Conservation (phyloP, 257 asterid species). For the Primulina eburnea region DNA sequence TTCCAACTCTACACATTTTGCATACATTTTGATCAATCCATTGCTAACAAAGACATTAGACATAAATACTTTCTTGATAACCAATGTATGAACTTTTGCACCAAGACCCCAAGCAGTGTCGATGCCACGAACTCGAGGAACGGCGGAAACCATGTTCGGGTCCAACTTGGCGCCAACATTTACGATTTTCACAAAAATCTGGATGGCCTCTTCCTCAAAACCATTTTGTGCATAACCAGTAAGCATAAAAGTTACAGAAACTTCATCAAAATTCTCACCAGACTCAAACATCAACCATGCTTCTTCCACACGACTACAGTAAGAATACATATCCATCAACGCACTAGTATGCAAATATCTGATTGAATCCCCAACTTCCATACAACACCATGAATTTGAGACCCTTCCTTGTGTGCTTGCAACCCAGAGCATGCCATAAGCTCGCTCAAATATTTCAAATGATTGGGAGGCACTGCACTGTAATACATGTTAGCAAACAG, state of each 20-base stretch:
- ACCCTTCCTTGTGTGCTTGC: slow-evolving; percentile 59
- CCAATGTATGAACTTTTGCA: slow-evolving; percentile 65
- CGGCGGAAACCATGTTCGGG: slow-evolving; percentile 56
- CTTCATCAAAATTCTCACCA: slow-evolving; percentile 60
- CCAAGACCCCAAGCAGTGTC: slow-evolving; percentile 61
- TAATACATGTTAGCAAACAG: slow-evolving; percentile 53
- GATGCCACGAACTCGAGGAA: slow-evolving; percentile 62
- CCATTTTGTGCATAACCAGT: slow-evolving; percentile 73
- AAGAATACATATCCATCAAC: slow-evolving; percentile 86
- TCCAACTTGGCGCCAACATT: slow-evolving; percentile 48
- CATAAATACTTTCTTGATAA: slow-evolving; percentile 56
- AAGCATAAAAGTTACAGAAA: slow-evolving; percentile 73
- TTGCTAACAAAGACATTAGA: slow-evolving; percentile 56
- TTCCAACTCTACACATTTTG: slow-evolving; percentile 71
- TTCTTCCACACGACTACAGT: slow-evolving; percentile 46
- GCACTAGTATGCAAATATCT: slow-evolving; percentile 67
- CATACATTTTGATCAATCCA: slow-evolving; percentile 81
- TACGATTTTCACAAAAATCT: slow-evolving; percentile 61
- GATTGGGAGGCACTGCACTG: not conserved
- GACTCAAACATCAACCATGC: slow-evolving; percentile 74
- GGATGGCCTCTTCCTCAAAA: slow-evolving; percentile 68
- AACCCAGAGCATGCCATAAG: slow-evolving; percentile 73
- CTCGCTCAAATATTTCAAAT: slow-evolving; percentile 37
- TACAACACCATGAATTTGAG: slow-evolving; percentile 65
- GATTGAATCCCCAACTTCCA: slow-evolving; percentile 71